A percentile compares a stretch with the other conserved stretches of the same genome.
phyloP scores from a whole-genome alignment of 2,329 filamentous ascomycete species.

The Cordyceps cicadae region DNA sequence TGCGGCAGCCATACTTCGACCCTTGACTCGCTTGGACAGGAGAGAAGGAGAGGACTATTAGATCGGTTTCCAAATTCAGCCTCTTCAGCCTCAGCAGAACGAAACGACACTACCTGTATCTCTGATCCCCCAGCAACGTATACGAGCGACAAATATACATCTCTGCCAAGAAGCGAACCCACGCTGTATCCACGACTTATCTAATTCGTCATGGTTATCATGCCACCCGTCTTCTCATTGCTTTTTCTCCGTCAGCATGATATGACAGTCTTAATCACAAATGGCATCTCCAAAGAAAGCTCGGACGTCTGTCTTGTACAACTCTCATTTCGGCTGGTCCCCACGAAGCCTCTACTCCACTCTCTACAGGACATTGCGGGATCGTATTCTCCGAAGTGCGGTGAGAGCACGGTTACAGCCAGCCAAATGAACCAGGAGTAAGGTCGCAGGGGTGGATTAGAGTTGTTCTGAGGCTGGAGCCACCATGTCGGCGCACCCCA shows the following conservation, averaged over 20 bases:
- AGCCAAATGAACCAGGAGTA: conserved; percentile 6
- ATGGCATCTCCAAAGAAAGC: not conserved
- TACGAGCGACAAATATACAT: not conserved
- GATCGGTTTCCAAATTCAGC: no score
- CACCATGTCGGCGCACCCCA: not conserved
- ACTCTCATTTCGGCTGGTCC: not conserved
- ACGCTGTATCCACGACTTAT: no score
- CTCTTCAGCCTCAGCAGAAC: not conserved
- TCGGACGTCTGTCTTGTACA: not conserved
- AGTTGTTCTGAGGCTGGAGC: not conserved
- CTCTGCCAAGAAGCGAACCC: no score
- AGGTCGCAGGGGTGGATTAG: not conserved
- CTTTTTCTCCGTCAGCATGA: not conserved
- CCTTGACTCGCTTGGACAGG: not conserved
- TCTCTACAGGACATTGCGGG: not conserved
- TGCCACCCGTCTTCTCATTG: not conserved
- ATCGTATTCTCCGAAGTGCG: not conserved
- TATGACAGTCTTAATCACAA: not conserved
- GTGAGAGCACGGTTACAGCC: not conserved
- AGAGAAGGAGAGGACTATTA: no score
- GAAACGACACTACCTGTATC: not conserved
- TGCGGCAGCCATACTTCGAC: not conserved
- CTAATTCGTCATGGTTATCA: no score
- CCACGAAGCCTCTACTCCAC: not conserved
- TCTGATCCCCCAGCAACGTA: not conserved